Conservation (phyloP, 2,329 filamentous ascomycete genomes). For the Cytospora leucostoma region DNA sequence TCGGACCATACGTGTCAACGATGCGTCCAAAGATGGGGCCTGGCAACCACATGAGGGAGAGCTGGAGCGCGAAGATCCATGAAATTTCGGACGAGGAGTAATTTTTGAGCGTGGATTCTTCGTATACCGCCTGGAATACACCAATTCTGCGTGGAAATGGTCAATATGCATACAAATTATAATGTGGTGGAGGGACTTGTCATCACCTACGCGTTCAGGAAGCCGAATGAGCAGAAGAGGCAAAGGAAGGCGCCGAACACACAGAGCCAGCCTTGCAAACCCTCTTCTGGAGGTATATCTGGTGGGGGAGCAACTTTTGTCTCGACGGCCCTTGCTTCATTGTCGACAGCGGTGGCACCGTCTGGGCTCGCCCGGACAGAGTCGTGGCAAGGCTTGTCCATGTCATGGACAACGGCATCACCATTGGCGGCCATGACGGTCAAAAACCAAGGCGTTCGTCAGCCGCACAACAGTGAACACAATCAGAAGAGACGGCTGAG, state of each 20-base stretch:
- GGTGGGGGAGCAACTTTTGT: background rate
- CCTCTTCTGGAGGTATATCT: slow-evolving; percentile 22
- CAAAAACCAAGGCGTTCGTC: too few species aligned
- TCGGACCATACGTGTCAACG: slow-evolving; percentile 30
- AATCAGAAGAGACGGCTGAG: too few species aligned
- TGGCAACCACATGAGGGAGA: slow-evolving; percentile 29
- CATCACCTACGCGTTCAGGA: slow-evolving; percentile 23
- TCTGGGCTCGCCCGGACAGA: background rate
- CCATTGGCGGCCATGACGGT: too few species aligned
- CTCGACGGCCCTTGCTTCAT: background rate
- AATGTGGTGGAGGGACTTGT: background rate
- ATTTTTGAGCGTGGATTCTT: slow-evolving; percentile 23
- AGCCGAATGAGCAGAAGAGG: slow-evolving; percentile 27
- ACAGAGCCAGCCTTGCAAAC: slow-evolving; percentile 26
- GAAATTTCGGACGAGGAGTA: slow-evolving; percentile 29
- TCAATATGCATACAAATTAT: background rate
- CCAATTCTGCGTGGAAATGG: slow-evolving; percentile 24
- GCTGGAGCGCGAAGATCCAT: slow-evolving; percentile 32
- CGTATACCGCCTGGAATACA: slow-evolving; percentile 30
- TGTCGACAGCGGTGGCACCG: background rate
- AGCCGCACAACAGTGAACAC: too few species aligned
- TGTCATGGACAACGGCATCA: background rate
- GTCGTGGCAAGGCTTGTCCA: background rate
- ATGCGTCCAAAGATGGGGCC: slow-evolving; percentile 30
- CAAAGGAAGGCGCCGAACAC: slow-evolving; percentile 22